Percentiles rank a stretch among this genome's conserved stretches.
Evolutionary conservation across 2,329 filamentous ascomycete species (phyloP).

Genomic region (Penicillium sp.): DNA sequence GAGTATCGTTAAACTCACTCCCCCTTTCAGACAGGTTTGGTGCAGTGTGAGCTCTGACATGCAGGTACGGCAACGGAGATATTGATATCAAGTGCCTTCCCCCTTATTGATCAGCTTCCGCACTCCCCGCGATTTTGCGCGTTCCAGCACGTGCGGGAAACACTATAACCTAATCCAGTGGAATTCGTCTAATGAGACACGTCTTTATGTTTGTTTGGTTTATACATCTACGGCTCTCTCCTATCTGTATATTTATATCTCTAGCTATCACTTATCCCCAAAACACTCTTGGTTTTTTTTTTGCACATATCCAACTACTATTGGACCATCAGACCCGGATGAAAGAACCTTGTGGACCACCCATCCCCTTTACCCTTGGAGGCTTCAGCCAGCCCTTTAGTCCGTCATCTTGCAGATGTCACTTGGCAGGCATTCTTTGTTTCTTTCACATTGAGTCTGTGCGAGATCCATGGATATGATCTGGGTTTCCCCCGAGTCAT

Average conservation of each 20-base stretch:
- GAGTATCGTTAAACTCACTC: not conserved
- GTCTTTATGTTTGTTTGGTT: not conserved
- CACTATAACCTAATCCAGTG: constrained; percentile 20
- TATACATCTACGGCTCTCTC: not conserved
- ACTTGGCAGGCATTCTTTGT: not conserved
- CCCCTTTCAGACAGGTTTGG: not conserved
- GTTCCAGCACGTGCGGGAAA: constrained; percentile 20
- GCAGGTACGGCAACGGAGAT: constrained; percentile 13
- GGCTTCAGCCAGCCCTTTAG: not conserved
- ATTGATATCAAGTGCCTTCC: constrained; percentile 3
- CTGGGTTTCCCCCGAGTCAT: not conserved
- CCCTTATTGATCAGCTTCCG: constrained; percentile 23
- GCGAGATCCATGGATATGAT: not conserved
- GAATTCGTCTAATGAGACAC: no score
- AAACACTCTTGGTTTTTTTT: not conserved
- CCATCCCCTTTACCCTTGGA: not conserved
- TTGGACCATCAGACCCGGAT: not conserved
- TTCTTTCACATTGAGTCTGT: not conserved
- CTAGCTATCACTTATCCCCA: not conserved
- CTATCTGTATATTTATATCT: not conserved
- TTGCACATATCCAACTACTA: not conserved
- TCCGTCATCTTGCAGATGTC: not conserved
- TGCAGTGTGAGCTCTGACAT: constrained; percentile 1
- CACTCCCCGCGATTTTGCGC: constrained; percentile 25
- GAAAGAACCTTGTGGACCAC: constrained; percentile 6